Base-by-base conservation (phyloP, 768 basidiomycete species). In the Podaxis pistillaris region DNA sequence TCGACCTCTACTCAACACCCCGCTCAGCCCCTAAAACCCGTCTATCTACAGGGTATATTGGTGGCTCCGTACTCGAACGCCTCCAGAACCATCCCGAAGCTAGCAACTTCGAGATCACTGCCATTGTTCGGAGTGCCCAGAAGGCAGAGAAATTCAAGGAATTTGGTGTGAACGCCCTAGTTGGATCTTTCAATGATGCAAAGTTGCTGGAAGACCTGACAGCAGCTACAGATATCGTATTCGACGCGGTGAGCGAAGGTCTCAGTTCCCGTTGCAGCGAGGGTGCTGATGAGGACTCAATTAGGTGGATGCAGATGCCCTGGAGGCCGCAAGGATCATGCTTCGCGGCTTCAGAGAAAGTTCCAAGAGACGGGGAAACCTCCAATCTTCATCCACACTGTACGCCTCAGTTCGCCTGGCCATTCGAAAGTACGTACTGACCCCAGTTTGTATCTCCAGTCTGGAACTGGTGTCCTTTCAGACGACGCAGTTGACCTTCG, bases 401-500 rank as follows among this genome's bases (percentile, higher is more conserved):
- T 81, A 44, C 65, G 78, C 70, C 52, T 19, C 56, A 40, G 8
- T 24, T 24, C 44, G n/a, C 50, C 17, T 13, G 38, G 38, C 17
- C 17, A 51, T 28, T 64, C 24, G 1, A 33, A 19, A 40, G 24
- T 26, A 26, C 24, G 24, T 26, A 9, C 22, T 36, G 24, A 24
- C 22, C 4, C 15, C 26, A 22, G 36, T 13, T 44, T 47, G 17
- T 49, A 11, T 37, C 41, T 49, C 37, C 56, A 76, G 75, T 76
- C 74, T 19, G 75, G 75, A 51, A 75, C 76, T 57, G 75, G 79
- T 47, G 76, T 80, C 19, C 67, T 84, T 17, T 66, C 69, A 4
- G 81, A 83, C 64, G 64, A 79, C 41, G 83, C 80, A 5, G 67
- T 65, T 54, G 86, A 84, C 4, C 72, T 78, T 63, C 68, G 68